Evolutionary conservation across 345 rosid genomes (phyloP).

Genomic region (Physaria fendleri): DNA sequence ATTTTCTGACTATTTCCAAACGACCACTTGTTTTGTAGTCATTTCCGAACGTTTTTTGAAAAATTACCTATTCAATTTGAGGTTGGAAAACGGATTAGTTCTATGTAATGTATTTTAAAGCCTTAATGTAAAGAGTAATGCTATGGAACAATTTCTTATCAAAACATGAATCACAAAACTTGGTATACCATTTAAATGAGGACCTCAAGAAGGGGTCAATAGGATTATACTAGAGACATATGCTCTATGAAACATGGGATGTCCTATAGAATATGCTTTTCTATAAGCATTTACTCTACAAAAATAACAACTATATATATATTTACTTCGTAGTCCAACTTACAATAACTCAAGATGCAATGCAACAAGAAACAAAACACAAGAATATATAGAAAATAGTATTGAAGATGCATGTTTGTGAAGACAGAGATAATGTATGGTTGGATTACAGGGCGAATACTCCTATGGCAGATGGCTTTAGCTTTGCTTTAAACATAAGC

Average conservation of each 20-base stretch:
- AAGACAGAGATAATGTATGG: constrained; percentile 11
- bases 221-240: constrained; percentile 24
- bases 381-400: background rate
- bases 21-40: too few relatives aligned
- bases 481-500: constrained; percentile 1
- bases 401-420: too few relatives aligned
- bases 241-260: constrained; percentile 23
- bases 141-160: constrained; percentile 18
- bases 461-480: constrained; percentile 23
- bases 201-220: constrained; percentile 13
- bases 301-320: constrained; percentile 14
- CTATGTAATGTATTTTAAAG: constrained; percentile 9
- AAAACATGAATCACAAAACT: too few relatives aligned
- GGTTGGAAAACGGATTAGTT: too few relatives aligned
- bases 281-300: background rate
- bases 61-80: too few relatives aligned
- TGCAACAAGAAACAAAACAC: background rate
- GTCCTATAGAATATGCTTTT: constrained; percentile 19
- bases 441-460: constrained; percentile 23
- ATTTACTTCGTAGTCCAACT: background rate
- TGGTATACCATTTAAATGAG: background rate
- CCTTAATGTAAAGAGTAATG: constrained; percentile 9
- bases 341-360: constrained; percentile 6
- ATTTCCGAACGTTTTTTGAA: too few relatives aligned
- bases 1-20: too few relatives aligned